phyloP scores from a whole-genome alignment of 2,329 filamentous ascomycete genomes.

The Aspergillus intermedius region DNA sequence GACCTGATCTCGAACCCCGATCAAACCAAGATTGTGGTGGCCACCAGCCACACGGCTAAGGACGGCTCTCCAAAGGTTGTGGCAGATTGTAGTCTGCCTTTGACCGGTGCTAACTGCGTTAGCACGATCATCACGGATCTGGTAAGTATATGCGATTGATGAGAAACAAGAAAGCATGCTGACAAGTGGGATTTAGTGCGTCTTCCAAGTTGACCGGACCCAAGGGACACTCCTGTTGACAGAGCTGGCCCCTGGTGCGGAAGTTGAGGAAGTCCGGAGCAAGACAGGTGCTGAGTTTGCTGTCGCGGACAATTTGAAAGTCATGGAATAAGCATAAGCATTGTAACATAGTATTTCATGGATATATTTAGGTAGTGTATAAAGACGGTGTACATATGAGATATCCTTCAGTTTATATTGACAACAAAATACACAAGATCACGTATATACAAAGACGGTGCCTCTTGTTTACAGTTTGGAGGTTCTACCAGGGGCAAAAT shows the following conservation, averaged over 20 bases:
- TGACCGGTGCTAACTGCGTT: slow-evolving; percentile 61
- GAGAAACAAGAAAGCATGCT: neutral
- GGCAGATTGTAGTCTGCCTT: slow-evolving; percentile 55
- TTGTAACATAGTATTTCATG: neutral
- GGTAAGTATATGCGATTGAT: slow-evolving; percentile 40
- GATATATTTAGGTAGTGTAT: neutral
- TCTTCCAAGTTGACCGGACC: slow-evolving; percentile 65
- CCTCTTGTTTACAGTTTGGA: slow-evolving; percentile 21
- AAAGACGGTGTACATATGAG: neutral
- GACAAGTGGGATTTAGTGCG: slow-evolving; percentile 49
- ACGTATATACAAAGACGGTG: neutral
- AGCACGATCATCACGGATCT: slow-evolving; percentile 69
- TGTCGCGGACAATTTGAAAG: slow-evolving; percentile 53
- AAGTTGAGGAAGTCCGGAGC: slow-evolving; percentile 59
- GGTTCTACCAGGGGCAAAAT: slow-evolving; percentile 48
- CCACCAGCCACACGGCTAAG: slow-evolving; percentile 64
- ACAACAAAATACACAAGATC: neutral
- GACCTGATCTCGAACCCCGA: slow-evolving; percentile 66
- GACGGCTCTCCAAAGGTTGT: slow-evolving; percentile 63
- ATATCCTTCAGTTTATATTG: slow-evolving; percentile 1
- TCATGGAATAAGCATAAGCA: slow-evolving; percentile 36
- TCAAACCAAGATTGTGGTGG: slow-evolving; percentile 64
- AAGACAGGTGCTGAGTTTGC: slow-evolving; percentile 66
- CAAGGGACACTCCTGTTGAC: slow-evolving; percentile 48
- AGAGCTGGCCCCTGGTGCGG: slow-evolving; percentile 63